These are phyloP conservation scores for Candida ponderosae DNA, from an alignment of 805 yeast species.

Conservation along the genomic window DNA sequence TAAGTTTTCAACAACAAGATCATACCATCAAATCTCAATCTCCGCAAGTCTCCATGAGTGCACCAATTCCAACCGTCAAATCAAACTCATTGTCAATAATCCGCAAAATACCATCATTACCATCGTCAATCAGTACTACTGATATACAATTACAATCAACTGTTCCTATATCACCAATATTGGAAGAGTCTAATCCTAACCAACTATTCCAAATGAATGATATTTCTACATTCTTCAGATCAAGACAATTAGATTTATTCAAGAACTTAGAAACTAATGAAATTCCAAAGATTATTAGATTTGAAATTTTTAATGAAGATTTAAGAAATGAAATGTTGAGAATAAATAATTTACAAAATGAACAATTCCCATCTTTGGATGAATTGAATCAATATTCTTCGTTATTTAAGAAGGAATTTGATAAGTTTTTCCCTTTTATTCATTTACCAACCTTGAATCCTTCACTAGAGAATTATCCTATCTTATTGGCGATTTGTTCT, in stretches of 20 bases:
- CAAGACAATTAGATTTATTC: slow-evolving; percentile 60
- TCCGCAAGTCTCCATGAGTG: no score
- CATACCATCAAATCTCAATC: no score
- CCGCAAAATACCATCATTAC: background rate
- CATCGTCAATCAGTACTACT: background rate
- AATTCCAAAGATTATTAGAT: slow-evolving; percentile 11
- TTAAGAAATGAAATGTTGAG: slow-evolving; percentile 46
- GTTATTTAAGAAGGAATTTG: slow-evolving; percentile 72
- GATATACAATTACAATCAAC: background rate
- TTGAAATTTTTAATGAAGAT: slow-evolving; percentile 38
- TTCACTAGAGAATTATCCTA: slow-evolving; percentile 50
- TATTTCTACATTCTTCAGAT: slow-evolving; percentile 52
- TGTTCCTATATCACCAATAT: background rate
- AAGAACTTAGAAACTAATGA: slow-evolving; percentile 29
- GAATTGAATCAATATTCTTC: slow-evolving; percentile 72
- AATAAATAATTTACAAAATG: slow-evolving; percentile 42
- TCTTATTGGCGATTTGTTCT: slow-evolving; percentile 74
- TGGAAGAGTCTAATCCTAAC: slow-evolving; percentile 25
- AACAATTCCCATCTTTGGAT: slow-evolving; percentile 65
- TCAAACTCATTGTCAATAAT: no score
- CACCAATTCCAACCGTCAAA: no score
- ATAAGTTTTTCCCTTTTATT: slow-evolving; percentile 76
- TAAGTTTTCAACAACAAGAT: no score
- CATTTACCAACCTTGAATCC: slow-evolving; percentile 57
- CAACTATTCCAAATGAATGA: slow-evolving; percentile 31